Evolutionary conservation across 78 protist species (phyloP).

Genomic region (Trichosphaerium sp.): DNA sequence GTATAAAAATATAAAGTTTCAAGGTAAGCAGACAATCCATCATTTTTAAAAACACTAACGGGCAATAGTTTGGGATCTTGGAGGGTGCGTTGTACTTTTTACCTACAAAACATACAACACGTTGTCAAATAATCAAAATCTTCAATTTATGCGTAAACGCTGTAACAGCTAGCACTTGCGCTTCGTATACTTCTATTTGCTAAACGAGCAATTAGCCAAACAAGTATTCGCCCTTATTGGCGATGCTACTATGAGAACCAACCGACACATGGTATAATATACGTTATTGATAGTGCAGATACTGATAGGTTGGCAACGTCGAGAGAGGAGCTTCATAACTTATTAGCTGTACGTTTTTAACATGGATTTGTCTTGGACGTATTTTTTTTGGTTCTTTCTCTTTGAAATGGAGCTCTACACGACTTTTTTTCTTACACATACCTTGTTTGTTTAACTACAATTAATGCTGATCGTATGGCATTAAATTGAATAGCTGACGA

Average conservation of each 20-base stretch:
- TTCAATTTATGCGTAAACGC: too few relatives aligned
- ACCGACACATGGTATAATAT: conserved; percentile 86
- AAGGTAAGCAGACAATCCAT: conserved; percentile 50
- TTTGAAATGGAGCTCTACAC: too few relatives aligned
- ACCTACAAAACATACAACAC: too few relatives aligned
- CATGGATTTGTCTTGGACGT: background rate
- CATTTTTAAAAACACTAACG: background rate
- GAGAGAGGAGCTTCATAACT: conserved; percentile 63
- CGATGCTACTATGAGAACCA: conserved; percentile 91
- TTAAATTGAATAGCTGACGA: too few relatives aligned
- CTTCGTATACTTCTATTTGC: too few relatives aligned
- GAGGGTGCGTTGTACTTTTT: too few relatives aligned
- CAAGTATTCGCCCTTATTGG: conserved; percentile 84
- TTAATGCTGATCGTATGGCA: background rate
- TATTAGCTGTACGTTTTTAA: conserved; percentile 50
- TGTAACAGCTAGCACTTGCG: too few relatives aligned
- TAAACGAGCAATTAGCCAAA: too few relatives aligned
- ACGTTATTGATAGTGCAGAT: conserved; percentile 83
- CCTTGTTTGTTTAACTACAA: background rate
- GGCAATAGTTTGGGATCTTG: conserved; percentile 65
- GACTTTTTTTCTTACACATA: background rate
- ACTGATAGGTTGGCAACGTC: conserved; percentile 71
- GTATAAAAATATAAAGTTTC: conserved; percentile 83
- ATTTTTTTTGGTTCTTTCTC: too few relatives aligned
- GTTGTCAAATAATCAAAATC: too few relatives aligned